Conservation (phyloP, 306 rosid genomes). For the Fagus sylvatica region DNA sequence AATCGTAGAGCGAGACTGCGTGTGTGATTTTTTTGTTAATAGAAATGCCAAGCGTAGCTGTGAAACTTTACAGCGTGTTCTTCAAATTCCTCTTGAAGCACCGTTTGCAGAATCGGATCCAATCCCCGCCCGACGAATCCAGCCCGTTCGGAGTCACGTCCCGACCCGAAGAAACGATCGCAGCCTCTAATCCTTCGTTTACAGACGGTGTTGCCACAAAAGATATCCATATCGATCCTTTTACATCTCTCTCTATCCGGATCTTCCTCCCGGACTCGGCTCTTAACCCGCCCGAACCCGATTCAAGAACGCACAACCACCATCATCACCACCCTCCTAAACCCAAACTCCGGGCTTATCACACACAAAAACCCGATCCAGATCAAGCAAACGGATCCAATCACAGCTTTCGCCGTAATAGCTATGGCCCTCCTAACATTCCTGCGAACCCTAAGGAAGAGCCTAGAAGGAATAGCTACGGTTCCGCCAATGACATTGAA, state of each 20-base stretch:
- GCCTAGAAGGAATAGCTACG: constrained; percentile 48
- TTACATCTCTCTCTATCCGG: constrained; percentile 75
- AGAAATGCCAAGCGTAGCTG: constrained; percentile 89
- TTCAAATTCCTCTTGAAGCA: constrained; percentile 93
- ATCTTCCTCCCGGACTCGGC: constrained; percentile 95
- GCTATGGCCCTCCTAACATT: constrained; percentile 39
- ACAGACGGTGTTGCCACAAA: constrained; percentile 92
- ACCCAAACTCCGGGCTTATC: constrained; percentile 19
- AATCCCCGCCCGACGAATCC: constrained; percentile 51
- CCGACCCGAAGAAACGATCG: constrained; percentile 76
- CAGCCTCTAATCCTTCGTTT: constrained; percentile 72
- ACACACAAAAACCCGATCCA: constrained; percentile 30
- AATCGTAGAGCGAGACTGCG: constrained; percentile 6
- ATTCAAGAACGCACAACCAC: constrained; percentile 23
- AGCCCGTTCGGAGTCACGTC: constrained; percentile 76
- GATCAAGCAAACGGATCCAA: not conserved
- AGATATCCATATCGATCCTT: constrained; percentile 84
- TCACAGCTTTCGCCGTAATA: constrained; percentile 43
- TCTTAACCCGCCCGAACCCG: constrained; percentile 57
- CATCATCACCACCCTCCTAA: constrained; percentile 36
- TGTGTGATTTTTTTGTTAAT: not conserved
- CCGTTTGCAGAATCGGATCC: constrained; percentile 88
- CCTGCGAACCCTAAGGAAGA: constrained; percentile 28
- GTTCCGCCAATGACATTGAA: constrained; percentile 35
- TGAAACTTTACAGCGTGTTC: constrained; percentile 95